Base-by-base conservation (phyloP, 2,329 filamentous ascomycete genomes). In the Apiospora kogelbergensis region DNA sequence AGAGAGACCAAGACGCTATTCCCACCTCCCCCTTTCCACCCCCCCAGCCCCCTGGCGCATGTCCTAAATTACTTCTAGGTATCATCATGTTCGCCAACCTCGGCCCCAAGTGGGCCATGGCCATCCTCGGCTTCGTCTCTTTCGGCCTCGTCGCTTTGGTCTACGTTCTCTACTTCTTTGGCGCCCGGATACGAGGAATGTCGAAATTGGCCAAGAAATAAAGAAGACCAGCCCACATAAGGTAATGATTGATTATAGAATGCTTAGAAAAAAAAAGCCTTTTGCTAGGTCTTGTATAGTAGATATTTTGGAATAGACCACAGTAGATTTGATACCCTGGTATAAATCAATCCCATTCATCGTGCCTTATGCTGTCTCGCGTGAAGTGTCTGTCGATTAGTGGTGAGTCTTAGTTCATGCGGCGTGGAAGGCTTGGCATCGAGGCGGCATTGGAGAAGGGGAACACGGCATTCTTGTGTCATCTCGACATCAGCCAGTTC, bases 121-220 rank as follows among this genome's bases (percentile, higher is more conserved):
- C 80, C 9, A 80, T 76, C 0, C 74, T 83, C 65, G 81, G 78
- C 0, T 82, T 83, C 69, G 76, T 82, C 68, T 80, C 77, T 7
- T 77, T 82, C 22, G 76, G 78, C 2, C 71, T 82, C 4, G 81
- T 82, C 10, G 79, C 75, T 2, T 69, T 82, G 67, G 79, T 83
- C 15, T 82, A 82, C 68, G 74, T 82, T 13, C 71, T 83, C 22
- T 83, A 80, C 71, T 82, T 82, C 73, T 81, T 79, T 66, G 80
- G 80, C 1, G 73, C 75, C 7, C 74, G 69, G 63, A 74, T 82
- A 67, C 74, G 80, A 66, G 71, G 65, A 44, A 73, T 74, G 70
- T 80, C 77, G 33, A 80, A 76, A 70, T 71, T 82, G 71, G 81
- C 74, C 74, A 82, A 73, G 65, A 75, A 74, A 60, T 60, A 37